phyloP scores from a whole-genome alignment of 305 asterid species.

The Ilex paraguariensis region DNA sequence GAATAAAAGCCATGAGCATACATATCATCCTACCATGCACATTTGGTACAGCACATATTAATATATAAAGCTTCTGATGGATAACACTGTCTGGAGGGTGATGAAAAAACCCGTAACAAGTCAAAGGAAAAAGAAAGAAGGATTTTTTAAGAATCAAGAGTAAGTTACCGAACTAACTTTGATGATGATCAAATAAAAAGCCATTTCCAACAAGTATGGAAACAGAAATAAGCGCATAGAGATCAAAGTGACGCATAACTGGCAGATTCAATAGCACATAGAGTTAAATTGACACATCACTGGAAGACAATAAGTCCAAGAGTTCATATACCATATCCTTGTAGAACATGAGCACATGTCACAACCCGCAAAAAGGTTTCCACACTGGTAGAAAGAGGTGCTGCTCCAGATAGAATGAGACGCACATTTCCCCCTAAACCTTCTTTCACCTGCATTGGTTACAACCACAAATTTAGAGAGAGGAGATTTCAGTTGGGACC shows the following conservation, averaged over 20 bases:
- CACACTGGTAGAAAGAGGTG: conserved; percentile 79
- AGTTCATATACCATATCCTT: conserved; percentile 65
- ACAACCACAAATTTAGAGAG: not conserved
- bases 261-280: not conserved
- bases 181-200: not conserved
- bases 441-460: conserved; percentile 48
- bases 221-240: not conserved
- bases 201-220: not conserved
- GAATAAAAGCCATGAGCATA: too few relatives aligned
- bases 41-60: too few relatives aligned
- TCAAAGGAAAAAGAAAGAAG: too few relatives aligned
- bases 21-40: too few relatives aligned
- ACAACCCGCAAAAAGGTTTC: conserved; percentile 75
- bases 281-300: not conserved
- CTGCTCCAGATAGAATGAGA: conserved; percentile 82
- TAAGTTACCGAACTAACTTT: too few relatives aligned
- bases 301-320: not conserved
- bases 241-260: not conserved
- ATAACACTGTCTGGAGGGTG: too few relatives aligned
- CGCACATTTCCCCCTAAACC: conserved; percentile 82
- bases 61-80: too few relatives aligned
- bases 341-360: conserved; percentile 82
- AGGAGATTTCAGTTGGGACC: not conserved
- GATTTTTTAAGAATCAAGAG: too few relatives aligned
- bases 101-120: too few relatives aligned